Evolutionary conservation across 352 stramenopile genomes (phyloP), one percentile per base, ranked within the genome.

Genomic region (Phytophthora colocasiae): DNA sequence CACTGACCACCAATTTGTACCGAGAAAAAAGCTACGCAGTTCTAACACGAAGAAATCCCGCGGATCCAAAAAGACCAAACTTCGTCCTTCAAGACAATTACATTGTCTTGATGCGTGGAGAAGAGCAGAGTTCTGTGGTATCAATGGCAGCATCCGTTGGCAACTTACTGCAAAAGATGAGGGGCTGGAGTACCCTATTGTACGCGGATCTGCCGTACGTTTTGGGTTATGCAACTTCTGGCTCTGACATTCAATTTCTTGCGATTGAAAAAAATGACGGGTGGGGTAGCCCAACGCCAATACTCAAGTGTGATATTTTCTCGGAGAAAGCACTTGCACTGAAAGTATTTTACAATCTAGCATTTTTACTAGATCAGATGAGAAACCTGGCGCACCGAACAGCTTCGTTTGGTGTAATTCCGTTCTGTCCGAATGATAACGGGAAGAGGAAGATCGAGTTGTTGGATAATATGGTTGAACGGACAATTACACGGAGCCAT

Each of bases 321-420:
- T 3, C 19, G 14, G 40, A 49, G 14, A 41, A 39, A 49, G 48
- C 32, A 22, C 17, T 17, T 4, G 34, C 34, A 10, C 26, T 58
- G n/a, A 49, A 58, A 39, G 50, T 58, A 41, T 44, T 53, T 15
- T 61, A 49, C 39, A 61, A 52, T 12, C 24, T 61, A 31, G 27
- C 53, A 10, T 52, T 61, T 12, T 19, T 53, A 17, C 32, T 61
- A 7, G 17, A 45, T 17, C 27, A 61, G 27, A 61, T 51, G 53
- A 5, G 2, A 8, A 45, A 1, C 12, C 40, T 45, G 15, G 10
- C 40, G 14, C 31, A 61, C 4, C 40, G 15, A 49, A 24, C 19
- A 24, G 6, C 3, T n/a, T 10, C 3, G 17, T 51, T 29, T 61
- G 40, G 12, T 36, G 29, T 52, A n/a, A 10, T 14, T n/a, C 53